Evolutionary conservation across 225 moss, liverwort and hornwort genomes (phyloP), one percentile per base, ranked within the genome.

Genomic region (Asterella californica): DNA sequence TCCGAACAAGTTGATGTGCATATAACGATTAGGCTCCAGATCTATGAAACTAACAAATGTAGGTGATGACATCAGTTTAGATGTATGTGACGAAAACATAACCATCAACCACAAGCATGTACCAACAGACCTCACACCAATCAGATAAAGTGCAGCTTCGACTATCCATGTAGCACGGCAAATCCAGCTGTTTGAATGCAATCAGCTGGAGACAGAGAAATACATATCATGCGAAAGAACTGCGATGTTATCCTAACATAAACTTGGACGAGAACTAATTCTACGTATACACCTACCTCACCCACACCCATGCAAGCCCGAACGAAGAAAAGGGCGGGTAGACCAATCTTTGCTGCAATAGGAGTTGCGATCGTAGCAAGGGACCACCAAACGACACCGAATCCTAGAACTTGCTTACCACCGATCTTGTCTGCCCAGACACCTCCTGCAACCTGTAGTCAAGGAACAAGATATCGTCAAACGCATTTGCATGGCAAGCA

Each of bases 361-460:
- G 99, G 99, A 50, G 99, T 99, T 67, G 90, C 90, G 76, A 95
- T 87, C 45, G 99, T 99, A 34, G 99, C 99, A 68, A 95, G 74
- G 9, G 99, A 99, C 99, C 99, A 99, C 99, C 99, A 99, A 48
- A 99, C 89, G 18, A 99, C 99, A 74, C 99, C 99, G 79, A 99
- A 99, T 33, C 99, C 99, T 15, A 99, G 85, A 25, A 99, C 99
- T 84, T 93, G 95, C 85, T 99, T 99, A 52, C 99, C 99, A 60
- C 99, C 99, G 36, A 99, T 91, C 77, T 94, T 93, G 60, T 99
- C 99, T 53, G 99, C 99, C 99, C 99, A 99, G 34, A 99, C 92
- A 47, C 99, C 99, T 86, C 99, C 99, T 80, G 95, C 99, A 86
- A 99, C 87, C 99, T 99, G 88, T 78, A 45, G 62, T 32, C 42